These are phyloP conservation scores for Claviceps pazoutovae DNA, from an alignment of 2,329 filamentous ascomycete species.

Conservation along the genomic window DNA sequence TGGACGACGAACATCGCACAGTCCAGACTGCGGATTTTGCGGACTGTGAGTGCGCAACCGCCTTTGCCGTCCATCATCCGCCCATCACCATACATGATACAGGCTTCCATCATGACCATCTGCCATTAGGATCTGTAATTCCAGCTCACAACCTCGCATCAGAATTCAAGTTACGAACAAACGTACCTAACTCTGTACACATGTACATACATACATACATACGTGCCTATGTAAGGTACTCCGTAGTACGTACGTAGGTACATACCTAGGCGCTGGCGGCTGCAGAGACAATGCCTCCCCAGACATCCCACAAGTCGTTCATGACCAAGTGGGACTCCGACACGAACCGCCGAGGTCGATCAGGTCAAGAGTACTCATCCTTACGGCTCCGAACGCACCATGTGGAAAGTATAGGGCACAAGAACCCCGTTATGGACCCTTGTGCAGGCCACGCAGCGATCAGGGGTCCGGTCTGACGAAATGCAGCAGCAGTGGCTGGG, in stretches of 20 bases:
- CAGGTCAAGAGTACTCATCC: neutral
- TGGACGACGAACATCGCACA: neutral
- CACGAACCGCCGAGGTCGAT: neutral
- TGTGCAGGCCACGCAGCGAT: neutral
- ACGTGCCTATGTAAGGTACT: too few species aligned
- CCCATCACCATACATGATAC: too few species aligned
- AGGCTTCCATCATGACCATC: too few species aligned
- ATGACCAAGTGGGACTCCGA: neutral
- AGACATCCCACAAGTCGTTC: neutral
- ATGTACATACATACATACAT: too few species aligned
- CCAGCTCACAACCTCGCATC: neutral
- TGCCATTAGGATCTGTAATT: too few species aligned
- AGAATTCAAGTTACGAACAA: neutral
- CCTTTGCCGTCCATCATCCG: too few species aligned
- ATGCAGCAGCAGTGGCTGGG: slow-evolving; percentile 1
- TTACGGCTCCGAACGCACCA: too few species aligned
- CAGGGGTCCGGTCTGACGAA: neutral
- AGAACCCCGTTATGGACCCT: neutral
- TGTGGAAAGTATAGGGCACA: neutral
- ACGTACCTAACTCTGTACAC: neutral
- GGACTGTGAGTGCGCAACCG: neutral
- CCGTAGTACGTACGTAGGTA: too few species aligned
- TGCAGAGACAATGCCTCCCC: neutral
- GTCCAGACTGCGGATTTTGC: neutral
- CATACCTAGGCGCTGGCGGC: neutral